Percentiles rank a stretch among this genome's conserved stretches.
Evolutionary conservation across 331 rosid species (phyloP).

Genomic region (Dryas integrifolia): DNA sequence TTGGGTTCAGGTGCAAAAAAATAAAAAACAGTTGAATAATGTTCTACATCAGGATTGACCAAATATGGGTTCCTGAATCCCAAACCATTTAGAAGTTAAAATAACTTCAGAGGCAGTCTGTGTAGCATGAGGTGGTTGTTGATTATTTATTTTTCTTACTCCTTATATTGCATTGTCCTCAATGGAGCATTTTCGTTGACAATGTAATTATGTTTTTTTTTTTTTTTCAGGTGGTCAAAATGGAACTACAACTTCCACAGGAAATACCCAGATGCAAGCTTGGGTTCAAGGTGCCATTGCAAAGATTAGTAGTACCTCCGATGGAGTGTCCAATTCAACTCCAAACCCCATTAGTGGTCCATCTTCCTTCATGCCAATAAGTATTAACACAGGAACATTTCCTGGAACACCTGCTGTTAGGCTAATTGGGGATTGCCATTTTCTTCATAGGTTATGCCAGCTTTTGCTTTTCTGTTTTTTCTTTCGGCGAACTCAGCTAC

Average conservation of each 20-base stretch:
- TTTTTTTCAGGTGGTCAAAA: conserved; percentile 54
- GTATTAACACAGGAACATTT: conserved; percentile 87
- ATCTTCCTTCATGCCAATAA: conserved; percentile 81
- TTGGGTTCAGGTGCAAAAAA: neutral
- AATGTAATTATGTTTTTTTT: conserved; percentile 18
- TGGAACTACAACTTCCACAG: conserved; percentile 71
- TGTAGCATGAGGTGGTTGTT: neutral
- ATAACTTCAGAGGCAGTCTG: neutral
- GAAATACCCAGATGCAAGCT: conserved; percentile 91
- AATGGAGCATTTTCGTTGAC: conserved; percentile 6
- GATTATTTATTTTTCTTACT: neutral
- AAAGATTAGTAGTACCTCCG: conserved; percentile 78
- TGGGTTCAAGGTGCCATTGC: conserved; percentile 96
- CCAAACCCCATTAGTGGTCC: conserved; percentile 85
- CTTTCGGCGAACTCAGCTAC: conserved; percentile 78
- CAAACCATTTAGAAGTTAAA: conserved; percentile 9
- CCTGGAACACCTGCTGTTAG: conserved; percentile 97
- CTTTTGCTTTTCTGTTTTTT: conserved; percentile 90
- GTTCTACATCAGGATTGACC: neutral
- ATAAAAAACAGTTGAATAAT: neutral
- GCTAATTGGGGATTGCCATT: conserved; percentile 94
- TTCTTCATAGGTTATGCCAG: conserved; percentile 89
- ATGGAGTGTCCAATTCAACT: conserved; percentile 66
- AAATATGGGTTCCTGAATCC: neutral
- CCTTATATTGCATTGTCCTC: neutral